phyloP scores from a whole-genome alignment of 1,139 yeast species.

The Candida neerlandica region DNA sequence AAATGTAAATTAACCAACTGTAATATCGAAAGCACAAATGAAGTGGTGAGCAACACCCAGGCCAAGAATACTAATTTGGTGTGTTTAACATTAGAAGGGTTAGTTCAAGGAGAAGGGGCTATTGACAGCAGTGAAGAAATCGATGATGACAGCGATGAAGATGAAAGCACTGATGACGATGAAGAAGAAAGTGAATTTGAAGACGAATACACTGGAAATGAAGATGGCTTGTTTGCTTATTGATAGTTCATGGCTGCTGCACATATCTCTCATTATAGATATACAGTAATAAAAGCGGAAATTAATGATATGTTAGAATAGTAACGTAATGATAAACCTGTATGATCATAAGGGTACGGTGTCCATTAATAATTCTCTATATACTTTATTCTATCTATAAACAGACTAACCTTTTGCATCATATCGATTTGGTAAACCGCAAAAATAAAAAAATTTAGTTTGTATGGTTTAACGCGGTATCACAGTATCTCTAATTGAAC shows the following conservation, averaged over 20 bases:
- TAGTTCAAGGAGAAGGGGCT: slow-evolving; percentile 39
- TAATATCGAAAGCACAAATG: slow-evolving; percentile 79
- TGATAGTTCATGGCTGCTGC: slow-evolving; percentile 13
- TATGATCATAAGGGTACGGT: not conserved
- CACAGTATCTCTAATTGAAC: not conserved
- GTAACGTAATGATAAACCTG: not conserved
- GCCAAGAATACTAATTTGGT: slow-evolving; percentile 84
- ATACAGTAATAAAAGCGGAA: too few species aligned
- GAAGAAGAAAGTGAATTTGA: slow-evolving; percentile 39
- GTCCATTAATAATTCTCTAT: not conserved
- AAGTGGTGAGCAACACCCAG: slow-evolving; percentile 60
- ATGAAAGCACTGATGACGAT: slow-evolving; percentile 33
- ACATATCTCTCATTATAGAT: not conserved
- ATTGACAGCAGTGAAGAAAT: slow-evolving; percentile 41
- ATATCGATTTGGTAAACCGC: not conserved
- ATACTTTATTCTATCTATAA: slow-evolving; percentile 1
- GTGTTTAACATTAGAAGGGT: slow-evolving; percentile 60
- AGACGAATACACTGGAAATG: slow-evolving; percentile 52
- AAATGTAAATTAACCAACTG: slow-evolving; percentile 72
- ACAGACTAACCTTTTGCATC: not conserved
- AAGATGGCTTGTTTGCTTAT: slow-evolving; percentile 47
- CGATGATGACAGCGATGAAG: slow-evolving; percentile 39
- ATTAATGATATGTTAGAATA: not conserved
- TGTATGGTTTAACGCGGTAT: too few species aligned
- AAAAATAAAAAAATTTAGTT: not conserved